Percentiles rank a stretch among this genome's conserved stretches.
Evolutionary conservation across 2,329 filamentous ascomycete genomes (phyloP).

Genomic region (Taxawa tesnikishii): DNA sequence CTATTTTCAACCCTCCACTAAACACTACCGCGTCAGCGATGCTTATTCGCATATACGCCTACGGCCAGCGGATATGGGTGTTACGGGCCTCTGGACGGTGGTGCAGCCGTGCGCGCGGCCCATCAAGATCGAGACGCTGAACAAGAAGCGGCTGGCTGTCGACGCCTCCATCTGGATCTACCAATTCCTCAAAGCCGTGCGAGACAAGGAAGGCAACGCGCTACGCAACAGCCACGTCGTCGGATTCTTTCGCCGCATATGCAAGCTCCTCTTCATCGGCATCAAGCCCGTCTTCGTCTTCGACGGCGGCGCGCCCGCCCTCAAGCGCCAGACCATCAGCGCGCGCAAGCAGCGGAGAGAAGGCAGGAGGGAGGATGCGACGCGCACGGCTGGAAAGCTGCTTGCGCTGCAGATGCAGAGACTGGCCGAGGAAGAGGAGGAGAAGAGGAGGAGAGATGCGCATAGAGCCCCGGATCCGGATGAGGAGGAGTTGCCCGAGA

Average conservation of each 20-base stretch:
- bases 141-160: slow-evolving; percentile 89
- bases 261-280: slow-evolving; percentile 92
- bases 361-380: slow-evolving; percentile 84
- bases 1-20: too few species aligned
- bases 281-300: slow-evolving; percentile 97
- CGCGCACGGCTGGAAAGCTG: slow-evolving; percentile 78
- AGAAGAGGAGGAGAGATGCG: slow-evolving; percentile 43
- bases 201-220: slow-evolving; percentile 95
- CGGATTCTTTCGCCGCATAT: slow-evolving; percentile 95
- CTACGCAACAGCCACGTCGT: slow-evolving; percentile 92
- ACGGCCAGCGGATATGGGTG: slow-evolving; percentile 67
- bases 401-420: slow-evolving; percentile 91
- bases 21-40: too few species aligned
- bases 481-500: slow-evolving; percentile 56
- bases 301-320: slow-evolving; percentile 79
- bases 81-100: slow-evolving; percentile 94
- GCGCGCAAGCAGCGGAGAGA: slow-evolving; percentile 69
- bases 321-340: slow-evolving; percentile 86
- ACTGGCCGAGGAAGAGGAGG: slow-evolving; percentile 71
- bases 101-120: slow-evolving; percentile 90
- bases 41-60: too few species aligned
- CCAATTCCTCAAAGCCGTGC: slow-evolving; percentile 96
- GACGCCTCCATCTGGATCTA: slow-evolving; percentile 99
- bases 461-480: slow-evolving; percentile 33
- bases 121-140: slow-evolving; percentile 90